These are phyloP conservation scores for Uncinocarpus reesii DNA, from an alignment of 2,329 filamentous ascomycete genomes.

Conservation along the genomic window DNA sequence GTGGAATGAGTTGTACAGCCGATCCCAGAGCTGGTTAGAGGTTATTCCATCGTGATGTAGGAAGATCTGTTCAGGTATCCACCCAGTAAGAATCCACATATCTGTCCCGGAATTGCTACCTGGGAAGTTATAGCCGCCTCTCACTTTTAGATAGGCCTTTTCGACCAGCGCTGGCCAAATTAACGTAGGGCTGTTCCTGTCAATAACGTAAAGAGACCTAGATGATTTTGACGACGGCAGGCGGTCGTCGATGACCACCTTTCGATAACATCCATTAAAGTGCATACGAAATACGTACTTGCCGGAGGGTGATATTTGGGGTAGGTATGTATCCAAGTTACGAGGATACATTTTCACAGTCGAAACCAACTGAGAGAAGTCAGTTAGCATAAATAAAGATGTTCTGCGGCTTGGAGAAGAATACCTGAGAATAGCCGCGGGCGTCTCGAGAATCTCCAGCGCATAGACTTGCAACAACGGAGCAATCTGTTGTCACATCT, in stretches of 20 bases:
- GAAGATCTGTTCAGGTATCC: conserved; percentile 94
- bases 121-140: conserved; percentile 93
- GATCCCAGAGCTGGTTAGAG: conserved; percentile 63
- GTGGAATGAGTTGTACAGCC: conserved; percentile 63
- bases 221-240: conserved; percentile 65
- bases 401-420: neutral
- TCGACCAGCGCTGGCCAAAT: conserved; percentile 89
- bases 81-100: conserved; percentile 82
- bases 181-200: conserved; percentile 67
- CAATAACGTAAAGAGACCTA: conserved; percentile 74
- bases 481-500: conserved; percentile 92
- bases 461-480: conserved; percentile 89
- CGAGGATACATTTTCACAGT: conserved; percentile 66
- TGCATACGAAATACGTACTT: conserved; percentile 89
- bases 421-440: conserved; percentile 58
- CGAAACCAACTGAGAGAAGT: conserved; percentile 43
- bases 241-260: conserved; percentile 78
- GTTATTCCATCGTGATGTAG: conserved; percentile 77
- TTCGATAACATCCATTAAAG: conserved; percentile 87
- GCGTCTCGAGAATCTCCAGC: conserved; percentile 62
- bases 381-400: neutral
- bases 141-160: conserved; percentile 91
- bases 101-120: conserved; percentile 96
- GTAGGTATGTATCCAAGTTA: conserved; percentile 47
- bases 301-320: conserved; percentile 62